These are phyloP conservation scores for Penicillium maclennaniae DNA, from an alignment of 495 filamentous ascomycete genomes.

Conservation along the genomic window DNA sequence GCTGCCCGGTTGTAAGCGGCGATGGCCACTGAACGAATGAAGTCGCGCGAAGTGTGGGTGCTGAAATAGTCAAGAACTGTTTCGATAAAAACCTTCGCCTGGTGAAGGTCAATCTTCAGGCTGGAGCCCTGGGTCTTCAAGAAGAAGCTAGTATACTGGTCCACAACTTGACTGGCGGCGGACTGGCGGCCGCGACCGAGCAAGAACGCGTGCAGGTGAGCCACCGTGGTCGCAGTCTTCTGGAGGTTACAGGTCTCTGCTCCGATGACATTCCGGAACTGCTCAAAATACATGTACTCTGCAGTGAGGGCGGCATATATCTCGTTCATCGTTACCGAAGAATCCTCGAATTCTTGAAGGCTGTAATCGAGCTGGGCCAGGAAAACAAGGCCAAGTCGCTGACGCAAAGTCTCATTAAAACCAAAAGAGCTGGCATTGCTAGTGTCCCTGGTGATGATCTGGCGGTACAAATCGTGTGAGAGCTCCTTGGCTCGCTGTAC, in stretches of 20 bases:
- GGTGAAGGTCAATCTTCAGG: constrained; percentile 5
- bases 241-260: constrained; percentile 19
- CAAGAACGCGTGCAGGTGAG: constrained; percentile 20
- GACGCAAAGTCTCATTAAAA: background rate
- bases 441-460: background rate
- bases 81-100: constrained; percentile 15
- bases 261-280: constrained; percentile 14
- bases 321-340: constrained; percentile 22
- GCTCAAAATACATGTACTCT: constrained; percentile 26
- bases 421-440: constrained; percentile 1
- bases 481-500: constrained; percentile 14
- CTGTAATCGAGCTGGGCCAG: constrained; percentile 26
- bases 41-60: constrained; percentile 18
- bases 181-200: constrained; percentile 6
- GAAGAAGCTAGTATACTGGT: constrained; percentile 15
- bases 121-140: constrained; percentile 18
- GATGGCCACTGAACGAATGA: constrained; percentile 28
- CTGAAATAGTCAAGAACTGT: constrained; percentile 23
- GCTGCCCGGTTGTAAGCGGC: constrained; percentile 19
- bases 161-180: constrained; percentile 6
- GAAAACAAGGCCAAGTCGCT: constrained; percentile 21
- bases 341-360: constrained; percentile 11
- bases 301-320: constrained; percentile 21
- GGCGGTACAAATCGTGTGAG: constrained; percentile 21
- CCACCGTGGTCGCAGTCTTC: constrained; percentile 5